Conservation (phyloP, 1,139 yeast species). For the Scheffersomyces segobiensis region DNA sequence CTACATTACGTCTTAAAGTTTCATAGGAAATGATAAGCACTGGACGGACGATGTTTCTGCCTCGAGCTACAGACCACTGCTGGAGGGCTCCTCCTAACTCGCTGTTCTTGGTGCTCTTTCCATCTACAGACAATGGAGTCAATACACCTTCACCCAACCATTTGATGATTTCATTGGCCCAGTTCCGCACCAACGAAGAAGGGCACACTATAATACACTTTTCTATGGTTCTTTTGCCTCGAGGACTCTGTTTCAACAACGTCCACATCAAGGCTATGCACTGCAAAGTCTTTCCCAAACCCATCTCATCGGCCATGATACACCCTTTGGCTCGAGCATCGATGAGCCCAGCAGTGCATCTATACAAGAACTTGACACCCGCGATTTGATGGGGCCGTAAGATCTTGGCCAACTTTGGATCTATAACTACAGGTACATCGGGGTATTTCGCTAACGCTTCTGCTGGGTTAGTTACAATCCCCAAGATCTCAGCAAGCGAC, state of each 20-base stretch:
- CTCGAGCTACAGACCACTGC: slow-evolving; percentile 88
- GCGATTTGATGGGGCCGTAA: slow-evolving; percentile 96
- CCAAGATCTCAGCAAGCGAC: slow-evolving; percentile 79
- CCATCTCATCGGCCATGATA: slow-evolving; percentile 99
- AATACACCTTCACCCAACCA: slow-evolving; percentile 94
- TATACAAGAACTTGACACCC: slow-evolving; percentile 86
- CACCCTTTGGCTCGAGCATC: slow-evolving; percentile 92
- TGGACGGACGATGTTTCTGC: slow-evolving; percentile 89
- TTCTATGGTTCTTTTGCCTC: slow-evolving; percentile 80
- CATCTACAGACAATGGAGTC: slow-evolving; percentile 90
- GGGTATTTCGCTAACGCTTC: slow-evolving; percentile 57
- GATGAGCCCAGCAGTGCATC: slow-evolving; percentile 87
- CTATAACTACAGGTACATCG: slow-evolving; percentile 94
- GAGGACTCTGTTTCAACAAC: slow-evolving; percentile 81
- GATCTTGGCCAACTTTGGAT: slow-evolving; percentile 80
- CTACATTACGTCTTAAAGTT: slow-evolving; percentile 85
- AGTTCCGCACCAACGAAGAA: slow-evolving; percentile 86
- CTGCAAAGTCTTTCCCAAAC: slow-evolving; percentile 92
- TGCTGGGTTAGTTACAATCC: slow-evolving; percentile 58
- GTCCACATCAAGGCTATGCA: slow-evolving; percentile 96
- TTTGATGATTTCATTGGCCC: slow-evolving; percentile 96
- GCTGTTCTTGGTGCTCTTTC: slow-evolving; percentile 68
- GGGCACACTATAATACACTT: slow-evolving; percentile 96
- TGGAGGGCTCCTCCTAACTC: slow-evolving; percentile 71
- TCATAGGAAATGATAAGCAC: slow-evolving; percentile 95